These are phyloP conservation scores for Artemisia princeps DNA, from an alignment of 140 eudicot species.

Conservation along the genomic window DNA sequence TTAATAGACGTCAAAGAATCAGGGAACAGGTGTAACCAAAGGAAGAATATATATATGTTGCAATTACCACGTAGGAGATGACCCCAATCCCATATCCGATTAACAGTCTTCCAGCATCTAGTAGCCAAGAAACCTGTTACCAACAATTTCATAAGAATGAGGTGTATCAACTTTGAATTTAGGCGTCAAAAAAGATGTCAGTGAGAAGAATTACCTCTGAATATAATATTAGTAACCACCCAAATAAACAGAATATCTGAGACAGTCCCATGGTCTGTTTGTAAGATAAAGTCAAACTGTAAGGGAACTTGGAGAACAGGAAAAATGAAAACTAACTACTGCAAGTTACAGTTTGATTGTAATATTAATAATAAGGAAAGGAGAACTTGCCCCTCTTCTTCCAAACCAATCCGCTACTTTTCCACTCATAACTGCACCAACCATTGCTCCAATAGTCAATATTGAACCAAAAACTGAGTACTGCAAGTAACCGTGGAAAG, in stretches of 20 bases:
- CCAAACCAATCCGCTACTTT: conserved; percentile 40
- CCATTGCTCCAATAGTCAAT: conserved; percentile 70
- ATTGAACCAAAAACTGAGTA: conserved; percentile 78
- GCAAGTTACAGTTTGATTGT: neutral
- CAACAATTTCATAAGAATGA: neutral
- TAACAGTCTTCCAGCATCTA: conserved; percentile 61
- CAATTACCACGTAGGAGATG: conserved; percentile 53
- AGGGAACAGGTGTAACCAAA: neutral
- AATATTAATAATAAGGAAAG: neutral
- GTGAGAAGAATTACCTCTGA: conserved; percentile 43
- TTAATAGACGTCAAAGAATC: conserved; percentile 12
- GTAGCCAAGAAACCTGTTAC: conserved; percentile 70
- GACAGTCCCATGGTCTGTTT: conserved; percentile 83
- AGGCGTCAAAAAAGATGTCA: neutral
- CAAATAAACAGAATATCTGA: conserved; percentile 46
- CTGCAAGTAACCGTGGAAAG: conserved; percentile 33
- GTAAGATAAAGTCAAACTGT: conserved; percentile 7
- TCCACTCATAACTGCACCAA: conserved; percentile 79
- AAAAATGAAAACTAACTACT: neutral
- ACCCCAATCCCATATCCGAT: conserved; percentile 69
- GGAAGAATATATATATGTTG: neutral
- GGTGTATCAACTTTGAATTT: neutral
- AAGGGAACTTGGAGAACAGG: neutral
- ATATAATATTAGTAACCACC: conserved; percentile 65
- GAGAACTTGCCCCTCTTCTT: conserved; percentile 27